These are phyloP conservation scores for Bonia amplexicaulis DNA, from an alignment of 176 grass and related monocot species.

Conservation along the genomic window DNA sequence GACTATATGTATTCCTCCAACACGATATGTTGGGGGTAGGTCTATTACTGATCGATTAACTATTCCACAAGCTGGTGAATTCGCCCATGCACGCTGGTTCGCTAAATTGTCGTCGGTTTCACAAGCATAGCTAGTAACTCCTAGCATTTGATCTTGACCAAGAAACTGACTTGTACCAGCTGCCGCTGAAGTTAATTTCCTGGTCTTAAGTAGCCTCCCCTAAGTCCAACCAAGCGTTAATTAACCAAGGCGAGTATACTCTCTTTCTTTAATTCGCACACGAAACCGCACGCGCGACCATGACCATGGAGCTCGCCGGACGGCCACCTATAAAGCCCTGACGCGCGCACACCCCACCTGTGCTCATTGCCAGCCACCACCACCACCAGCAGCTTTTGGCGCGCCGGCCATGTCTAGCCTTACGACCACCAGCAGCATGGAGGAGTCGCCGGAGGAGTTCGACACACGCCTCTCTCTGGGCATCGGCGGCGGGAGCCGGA, in stretches of 20 bases:
- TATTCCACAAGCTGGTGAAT: no score
- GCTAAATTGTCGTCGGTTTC: background rate
- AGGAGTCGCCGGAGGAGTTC: constrained; percentile 1
- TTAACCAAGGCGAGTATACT: no score
- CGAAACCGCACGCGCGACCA: constrained; percentile 2
- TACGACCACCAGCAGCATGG: constrained; percentile 20
- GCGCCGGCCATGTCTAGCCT: constrained; percentile 42
- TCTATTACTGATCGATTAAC: no score
- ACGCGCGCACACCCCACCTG: background rate
- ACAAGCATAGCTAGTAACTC: background rate
- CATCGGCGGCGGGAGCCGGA: background rate
- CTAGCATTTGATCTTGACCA: background rate
- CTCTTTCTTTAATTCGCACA: background rate
- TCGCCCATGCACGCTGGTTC: background rate
- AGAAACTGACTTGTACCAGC: background rate
- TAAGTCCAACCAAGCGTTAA: background rate
- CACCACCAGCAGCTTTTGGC: background rate
- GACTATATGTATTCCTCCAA: no score
- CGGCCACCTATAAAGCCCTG: constrained; percentile 13
- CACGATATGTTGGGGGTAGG: no score
- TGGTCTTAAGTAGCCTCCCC: background rate
- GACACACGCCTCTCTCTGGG: constrained; percentile 33
- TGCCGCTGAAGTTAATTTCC: background rate
- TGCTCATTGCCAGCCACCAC: background rate
- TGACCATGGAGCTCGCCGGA: background rate